A percentile compares a stretch with the other conserved stretches of the same genome.
phyloP scores from a whole-genome alignment of 1,284 basidiomycete species.

The Ganoderma sinense region DNA sequence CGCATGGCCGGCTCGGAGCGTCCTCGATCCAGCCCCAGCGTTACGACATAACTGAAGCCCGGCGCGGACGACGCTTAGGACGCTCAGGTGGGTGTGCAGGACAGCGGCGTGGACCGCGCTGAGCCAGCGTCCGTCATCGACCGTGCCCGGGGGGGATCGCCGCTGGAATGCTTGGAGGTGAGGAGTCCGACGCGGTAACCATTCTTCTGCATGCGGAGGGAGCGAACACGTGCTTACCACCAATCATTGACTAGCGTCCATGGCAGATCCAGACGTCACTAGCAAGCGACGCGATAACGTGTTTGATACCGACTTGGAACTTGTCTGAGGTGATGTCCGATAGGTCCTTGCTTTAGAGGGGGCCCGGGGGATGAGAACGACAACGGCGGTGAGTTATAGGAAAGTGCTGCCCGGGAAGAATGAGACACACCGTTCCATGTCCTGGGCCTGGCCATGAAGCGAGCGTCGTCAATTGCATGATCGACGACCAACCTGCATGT shows the following conservation, averaged over 20 bases:
- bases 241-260: neutral
- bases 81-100: neutral
- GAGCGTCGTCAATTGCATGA: no score
- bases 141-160: neutral
- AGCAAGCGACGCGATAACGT: neutral
- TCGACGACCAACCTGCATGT: neutral
- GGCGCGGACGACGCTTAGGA: no score
- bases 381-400: neutral
- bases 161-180: neutral
- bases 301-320: neutral
- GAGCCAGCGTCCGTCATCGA: neutral
- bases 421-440: neutral
- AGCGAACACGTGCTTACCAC: neutral
- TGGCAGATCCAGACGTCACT: neutral
- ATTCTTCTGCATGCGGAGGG: neutral
- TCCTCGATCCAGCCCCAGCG: neutral
- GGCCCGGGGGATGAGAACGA: neutral
- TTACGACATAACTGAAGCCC: no score
- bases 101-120: neutral
- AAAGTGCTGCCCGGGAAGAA: neutral
- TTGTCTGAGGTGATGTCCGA: neutral
- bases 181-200: neutral
- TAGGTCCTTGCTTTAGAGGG: no score
- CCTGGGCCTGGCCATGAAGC: no score
- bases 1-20: neutral